These are phyloP conservation scores for Thraustotheca clavata DNA, from an alignment of 352 stramenopile species.

Conservation along the genomic window DNA sequence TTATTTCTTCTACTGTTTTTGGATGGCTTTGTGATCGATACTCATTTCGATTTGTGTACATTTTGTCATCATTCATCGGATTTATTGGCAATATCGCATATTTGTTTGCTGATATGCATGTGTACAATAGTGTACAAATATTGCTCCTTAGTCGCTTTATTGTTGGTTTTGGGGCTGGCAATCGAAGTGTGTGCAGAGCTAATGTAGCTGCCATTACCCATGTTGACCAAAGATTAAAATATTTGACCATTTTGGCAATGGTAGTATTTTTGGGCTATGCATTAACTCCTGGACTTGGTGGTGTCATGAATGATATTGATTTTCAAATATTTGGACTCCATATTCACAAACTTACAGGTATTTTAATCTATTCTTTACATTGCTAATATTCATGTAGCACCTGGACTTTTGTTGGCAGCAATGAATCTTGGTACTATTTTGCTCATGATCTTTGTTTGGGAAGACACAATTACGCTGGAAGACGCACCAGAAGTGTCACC, in stretches of 20 bases:
- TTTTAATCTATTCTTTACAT: neutral
- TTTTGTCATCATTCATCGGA: conserved; percentile 67
- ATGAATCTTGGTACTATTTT: conserved; percentile 62
- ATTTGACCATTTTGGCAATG: conserved; percentile 60
- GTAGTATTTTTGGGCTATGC: conserved; percentile 73
- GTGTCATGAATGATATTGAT: conserved; percentile 52
- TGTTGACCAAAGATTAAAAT: conserved; percentile 62
- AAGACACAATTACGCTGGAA: conserved; percentile 41
- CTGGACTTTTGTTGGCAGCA: conserved; percentile 45
- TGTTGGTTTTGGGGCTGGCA: conserved; percentile 69
- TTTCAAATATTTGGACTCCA: conserved; percentile 49
- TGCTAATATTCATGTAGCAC: conserved; percentile 23
- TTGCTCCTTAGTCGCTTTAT: conserved; percentile 57
- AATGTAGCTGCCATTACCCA: conserved; percentile 63
- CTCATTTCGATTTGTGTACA: conserved; percentile 70
- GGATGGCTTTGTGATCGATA: conserved; percentile 80
- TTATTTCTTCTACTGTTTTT: conserved; percentile 75
- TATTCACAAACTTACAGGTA: conserved; percentile 61
- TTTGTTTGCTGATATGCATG: conserved; percentile 49
- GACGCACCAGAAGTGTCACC: conserved; percentile 52
- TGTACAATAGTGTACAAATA: conserved; percentile 41
- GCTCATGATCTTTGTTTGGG: conserved; percentile 49
- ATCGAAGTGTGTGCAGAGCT: conserved; percentile 65
- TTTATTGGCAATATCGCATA: conserved; percentile 72
- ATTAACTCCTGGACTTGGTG: conserved; percentile 57